Conservation (phyloP, 225 moss, liverwort and hornwort species). For the Marchantia polymorpha region DNA sequence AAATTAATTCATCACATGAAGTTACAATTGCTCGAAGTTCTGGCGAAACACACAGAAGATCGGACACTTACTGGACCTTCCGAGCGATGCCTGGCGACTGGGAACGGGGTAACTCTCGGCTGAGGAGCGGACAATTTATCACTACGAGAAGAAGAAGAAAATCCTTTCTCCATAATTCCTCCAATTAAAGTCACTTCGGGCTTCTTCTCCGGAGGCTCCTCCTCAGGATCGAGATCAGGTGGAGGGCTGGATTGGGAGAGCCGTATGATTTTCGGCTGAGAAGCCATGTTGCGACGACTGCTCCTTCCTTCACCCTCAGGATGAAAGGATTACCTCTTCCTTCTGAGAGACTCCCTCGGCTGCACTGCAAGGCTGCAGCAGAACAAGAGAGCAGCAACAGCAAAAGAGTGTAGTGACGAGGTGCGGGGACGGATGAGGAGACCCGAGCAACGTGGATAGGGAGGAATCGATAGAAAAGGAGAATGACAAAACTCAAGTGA, state of each 20-base stretch:
- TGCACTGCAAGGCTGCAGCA: not conserved
- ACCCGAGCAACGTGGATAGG: not conserved
- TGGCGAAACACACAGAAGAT: not conserved
- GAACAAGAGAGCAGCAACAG: not conserved
- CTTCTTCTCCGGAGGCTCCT: conserved; percentile 13
- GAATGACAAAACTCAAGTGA: too few species aligned
- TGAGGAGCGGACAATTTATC: conserved; percentile 46
- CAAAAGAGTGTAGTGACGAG: not conserved
- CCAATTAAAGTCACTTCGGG: conserved; percentile 46
- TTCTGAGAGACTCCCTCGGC: not conserved
- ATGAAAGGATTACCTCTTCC: not conserved
- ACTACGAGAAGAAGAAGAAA: conserved; percentile 34
- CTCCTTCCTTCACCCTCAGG: not conserved
- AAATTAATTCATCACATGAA: not conserved
- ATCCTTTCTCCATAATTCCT: conserved; percentile 77
- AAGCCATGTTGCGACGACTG: conserved; percentile 15
- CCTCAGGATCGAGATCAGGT: conserved; percentile 2
- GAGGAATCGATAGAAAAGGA: not conserved
- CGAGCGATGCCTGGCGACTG: conserved; percentile 81
- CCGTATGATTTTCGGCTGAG: conserved; percentile 25
- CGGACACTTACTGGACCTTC: conserved; percentile 30
- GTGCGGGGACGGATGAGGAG: not conserved
- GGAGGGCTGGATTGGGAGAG: conserved; percentile 27
- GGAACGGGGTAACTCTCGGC: conserved; percentile 66
- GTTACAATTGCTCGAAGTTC: not conserved